Conservation (phyloP, 371 early-diverging fungal species). For the Apophysomyces variabilis region DNA sequence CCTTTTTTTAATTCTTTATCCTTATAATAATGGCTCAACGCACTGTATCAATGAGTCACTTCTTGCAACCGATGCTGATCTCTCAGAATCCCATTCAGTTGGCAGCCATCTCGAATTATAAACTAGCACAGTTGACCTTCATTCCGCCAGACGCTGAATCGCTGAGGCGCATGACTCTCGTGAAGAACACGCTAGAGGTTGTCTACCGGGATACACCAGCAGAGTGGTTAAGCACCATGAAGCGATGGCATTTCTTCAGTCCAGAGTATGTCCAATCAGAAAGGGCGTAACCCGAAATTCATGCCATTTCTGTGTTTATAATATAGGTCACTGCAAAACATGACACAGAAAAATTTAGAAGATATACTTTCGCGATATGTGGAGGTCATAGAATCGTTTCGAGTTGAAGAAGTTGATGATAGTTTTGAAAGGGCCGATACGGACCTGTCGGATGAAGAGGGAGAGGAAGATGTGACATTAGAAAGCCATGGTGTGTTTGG, state of each 20-base stretch:
- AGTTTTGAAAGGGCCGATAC: neutral
- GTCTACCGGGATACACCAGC: slow-evolving; percentile 25
- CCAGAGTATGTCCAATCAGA: slow-evolving; percentile 28
- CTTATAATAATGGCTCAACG: slow-evolving; percentile 6
- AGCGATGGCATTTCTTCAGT: slow-evolving; percentile 32
- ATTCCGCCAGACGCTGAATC: slow-evolving; percentile 23
- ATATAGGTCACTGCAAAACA: neutral
- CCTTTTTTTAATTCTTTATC: neutral
- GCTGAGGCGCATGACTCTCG: slow-evolving; percentile 28
- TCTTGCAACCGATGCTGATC: slow-evolving; percentile 1
- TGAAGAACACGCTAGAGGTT: slow-evolving; percentile 28
- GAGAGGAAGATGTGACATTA: neutral
- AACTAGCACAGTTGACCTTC: slow-evolving; percentile 34
- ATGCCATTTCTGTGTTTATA: slow-evolving; percentile 2
- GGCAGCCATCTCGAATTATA: slow-evolving; percentile 38
- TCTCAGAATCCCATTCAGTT: slow-evolving; percentile 25
- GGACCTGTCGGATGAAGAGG: slow-evolving; percentile 16
- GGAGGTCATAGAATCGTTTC: neutral
- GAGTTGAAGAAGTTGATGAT: neutral
- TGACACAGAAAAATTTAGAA: slow-evolving; percentile 18
- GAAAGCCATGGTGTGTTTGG: slow-evolving; percentile 19
- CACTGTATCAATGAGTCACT: neutral
- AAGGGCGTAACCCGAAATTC: slow-evolving; percentile 11
- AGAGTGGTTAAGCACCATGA: slow-evolving; percentile 25
- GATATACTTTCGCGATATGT: slow-evolving; percentile 15